Evolutionary conservation across 768 basidiomycete genomes (phyloP).

Genomic region (Amanita polypyramis): DNA sequence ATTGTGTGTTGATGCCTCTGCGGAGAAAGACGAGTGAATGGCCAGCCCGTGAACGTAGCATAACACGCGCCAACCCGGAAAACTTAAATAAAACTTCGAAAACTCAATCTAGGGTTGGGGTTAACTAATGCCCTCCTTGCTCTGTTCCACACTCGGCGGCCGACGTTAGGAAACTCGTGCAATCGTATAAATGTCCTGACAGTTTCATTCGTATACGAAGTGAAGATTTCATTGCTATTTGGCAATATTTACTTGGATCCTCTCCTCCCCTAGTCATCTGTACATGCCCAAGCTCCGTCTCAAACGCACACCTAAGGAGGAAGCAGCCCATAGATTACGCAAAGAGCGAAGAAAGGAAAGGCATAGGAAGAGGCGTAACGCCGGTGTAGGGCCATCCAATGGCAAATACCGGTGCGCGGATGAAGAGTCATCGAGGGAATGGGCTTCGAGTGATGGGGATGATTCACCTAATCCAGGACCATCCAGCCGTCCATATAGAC

Average conservation of each 20-base stretch:
- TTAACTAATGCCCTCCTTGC: constrained; percentile 11
- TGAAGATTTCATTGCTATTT: background rate
- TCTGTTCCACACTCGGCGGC: constrained; percentile 12
- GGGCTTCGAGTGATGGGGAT: constrained; percentile 39
- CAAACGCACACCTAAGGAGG: constrained; percentile 56
- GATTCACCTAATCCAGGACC: constrained; percentile 18
- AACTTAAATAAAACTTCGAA: background rate
- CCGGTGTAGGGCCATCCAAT: constrained; percentile 14
- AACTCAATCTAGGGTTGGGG: constrained; percentile 8
- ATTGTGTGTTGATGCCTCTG: constrained; percentile 1
- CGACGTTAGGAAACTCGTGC: too few species aligned
- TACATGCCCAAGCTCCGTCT: constrained; percentile 46
- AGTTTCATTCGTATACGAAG: too few species aligned
- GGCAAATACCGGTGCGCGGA: constrained; percentile 16
- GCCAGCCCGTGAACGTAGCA: constrained; percentile 6
- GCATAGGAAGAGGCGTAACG: constrained; percentile 17
- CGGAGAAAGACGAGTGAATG: background rate
- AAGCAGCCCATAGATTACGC: constrained; percentile 30
- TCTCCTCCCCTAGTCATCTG: background rate
- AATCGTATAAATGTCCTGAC: too few species aligned
- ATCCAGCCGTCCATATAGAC: constrained; percentile 11
- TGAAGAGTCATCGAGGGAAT: constrained; percentile 21
- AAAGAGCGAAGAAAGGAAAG: constrained; percentile 29
- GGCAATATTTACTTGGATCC: background rate
- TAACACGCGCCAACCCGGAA: background rate